Evolutionary conservation across 495 filamentous ascomycete genomes (phyloP).

Genomic region (Penicillium robsamsonii): DNA sequence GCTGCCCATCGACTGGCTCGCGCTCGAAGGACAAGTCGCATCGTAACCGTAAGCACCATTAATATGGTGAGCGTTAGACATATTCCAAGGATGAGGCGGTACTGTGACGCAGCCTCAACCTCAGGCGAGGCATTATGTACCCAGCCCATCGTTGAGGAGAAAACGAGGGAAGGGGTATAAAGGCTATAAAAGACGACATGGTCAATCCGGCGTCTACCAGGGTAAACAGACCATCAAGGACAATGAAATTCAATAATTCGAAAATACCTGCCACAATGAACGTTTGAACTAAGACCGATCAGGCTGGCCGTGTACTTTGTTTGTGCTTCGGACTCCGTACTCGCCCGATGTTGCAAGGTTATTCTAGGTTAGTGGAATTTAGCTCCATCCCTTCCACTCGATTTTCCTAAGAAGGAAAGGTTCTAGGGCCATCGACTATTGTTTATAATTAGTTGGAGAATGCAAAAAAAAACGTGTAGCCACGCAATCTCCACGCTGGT

Average conservation of each 20-base stretch:
- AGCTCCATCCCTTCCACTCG: not conserved
- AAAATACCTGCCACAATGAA: not conserved
- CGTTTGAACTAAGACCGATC: not conserved
- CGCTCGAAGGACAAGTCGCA: slow-evolving; percentile 38
- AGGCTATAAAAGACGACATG: not conserved
- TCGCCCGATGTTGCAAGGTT: not conserved
- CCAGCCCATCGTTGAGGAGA: slow-evolving; percentile 38
- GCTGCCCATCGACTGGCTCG: slow-evolving; percentile 38
- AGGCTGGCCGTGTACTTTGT: not conserved
- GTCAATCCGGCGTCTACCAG: not conserved
- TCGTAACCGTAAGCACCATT: slow-evolving; percentile 36
- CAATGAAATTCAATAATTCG: not conserved
- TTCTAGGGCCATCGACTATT: not conserved
- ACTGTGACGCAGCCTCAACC: slow-evolving; percentile 40
- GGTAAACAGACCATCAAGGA: not conserved
- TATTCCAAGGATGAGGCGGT: slow-evolving; percentile 42
- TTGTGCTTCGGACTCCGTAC: not conserved
- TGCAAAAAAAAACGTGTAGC: not conserved
- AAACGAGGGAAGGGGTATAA: not conserved
- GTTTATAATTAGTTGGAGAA: not conserved
- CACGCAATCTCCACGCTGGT: not conserved
- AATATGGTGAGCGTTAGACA: slow-evolving; percentile 43
- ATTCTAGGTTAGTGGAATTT: not conserved
- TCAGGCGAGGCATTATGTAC: slow-evolving; percentile 44
- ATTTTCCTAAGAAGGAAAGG: not conserved